Evolutionary conservation across 768 basidiomycete genomes (phyloP), one percentile per base, ranked within the genome.

Genomic region (Boletus tylopilopsis): DNA sequence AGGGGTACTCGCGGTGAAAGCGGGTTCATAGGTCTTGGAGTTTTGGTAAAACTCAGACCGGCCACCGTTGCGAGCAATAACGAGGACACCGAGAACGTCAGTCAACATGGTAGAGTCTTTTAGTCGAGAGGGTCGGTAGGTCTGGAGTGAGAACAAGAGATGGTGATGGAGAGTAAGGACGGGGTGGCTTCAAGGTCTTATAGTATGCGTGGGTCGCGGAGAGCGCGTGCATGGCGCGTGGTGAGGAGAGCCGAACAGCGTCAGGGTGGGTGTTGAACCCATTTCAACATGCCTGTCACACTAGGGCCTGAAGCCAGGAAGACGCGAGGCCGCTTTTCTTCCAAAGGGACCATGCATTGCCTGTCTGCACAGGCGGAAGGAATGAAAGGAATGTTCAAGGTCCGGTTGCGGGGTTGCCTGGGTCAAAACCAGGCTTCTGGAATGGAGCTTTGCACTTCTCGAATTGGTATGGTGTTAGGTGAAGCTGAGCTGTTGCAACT

Each of bases 11-110:
- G 81, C 80, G 9, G 85, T 81, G 62, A 76, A 76, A 25, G 76
- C 72, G 39, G 76, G 75, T 53, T 79, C 70, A 63, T 90, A 89
- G 29, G 78, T 84, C 59, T 71, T 66, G 21, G 88, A 87, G 64
- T 90, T 77, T 68, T 90, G 88, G 71, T 78, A 78, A 67, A 76
- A 85, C 61, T 76, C 79, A 59, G 66, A 68, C 55, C 87, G 81
- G 69, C 88, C 87, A 51, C 88, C 88, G 64, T 90, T 89, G 64
- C 88, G 84, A 51, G 84, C 82, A 62, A 90, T 73, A 66, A 89
- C 74, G 59, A 90, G 77, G 62, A 83, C 85, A 71, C 88, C 88
- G 61, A 85, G 82, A 50, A 90, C 84, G 70, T 83, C 69, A 46
- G 71, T 55, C 66, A 68, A 62, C 41, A 51, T 59, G 37, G 23